A percentile compares a stretch with the other conserved stretches of the same genome.
These are phyloP conservation scores for Phalaenopsis equestris DNA, from an alignment of 106 monocot genomes.

Conservation along the genomic window DNA sequence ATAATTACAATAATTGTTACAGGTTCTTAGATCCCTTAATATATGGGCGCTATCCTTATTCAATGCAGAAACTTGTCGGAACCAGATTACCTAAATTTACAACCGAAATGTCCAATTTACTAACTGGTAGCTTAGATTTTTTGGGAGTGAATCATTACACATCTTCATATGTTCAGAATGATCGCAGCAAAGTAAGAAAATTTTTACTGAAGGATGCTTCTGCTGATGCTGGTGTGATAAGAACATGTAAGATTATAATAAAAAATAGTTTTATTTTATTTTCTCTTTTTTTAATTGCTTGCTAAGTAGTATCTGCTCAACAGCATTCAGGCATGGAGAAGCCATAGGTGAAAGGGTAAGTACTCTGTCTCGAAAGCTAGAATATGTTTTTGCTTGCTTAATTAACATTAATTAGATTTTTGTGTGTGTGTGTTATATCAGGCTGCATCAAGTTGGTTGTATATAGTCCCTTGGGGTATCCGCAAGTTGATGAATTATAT, in stretches of 20 bases:
- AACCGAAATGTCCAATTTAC: conserved; percentile 18
- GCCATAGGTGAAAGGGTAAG: conserved; percentile 60
- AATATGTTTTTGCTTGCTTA: background rate
- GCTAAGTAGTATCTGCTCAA: background rate
- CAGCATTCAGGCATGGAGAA: conserved; percentile 48
- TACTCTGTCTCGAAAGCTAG: background rate
- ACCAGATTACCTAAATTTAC: conserved; percentile 52
- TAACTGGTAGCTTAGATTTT: conserved; percentile 60
- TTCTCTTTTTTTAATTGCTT: background rate
- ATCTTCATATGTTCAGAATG: conserved; percentile 50
- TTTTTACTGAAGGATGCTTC: conserved; percentile 39
- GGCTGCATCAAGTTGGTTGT: conserved; percentile 62
- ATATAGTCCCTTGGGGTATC: conserved; percentile 79
- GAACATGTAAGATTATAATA: conserved; percentile 26
- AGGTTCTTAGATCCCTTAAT: conserved; percentile 63
- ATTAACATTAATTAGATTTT: background rate
- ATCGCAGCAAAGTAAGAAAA: conserved; percentile 34
- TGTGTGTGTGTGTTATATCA: conserved; percentile 5
- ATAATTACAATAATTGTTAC: conserved; percentile 8
- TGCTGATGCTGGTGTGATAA: conserved; percentile 38
- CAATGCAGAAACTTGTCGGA: conserved; percentile 55
- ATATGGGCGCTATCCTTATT: conserved; percentile 60
- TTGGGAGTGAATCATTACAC: conserved; percentile 82
- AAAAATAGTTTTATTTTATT: background rate
- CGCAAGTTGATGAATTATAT: conserved; percentile 56